phyloP scores from a whole-genome alignment of 768 basidiomycete species.

The Podaxis carcinomalis region DNA sequence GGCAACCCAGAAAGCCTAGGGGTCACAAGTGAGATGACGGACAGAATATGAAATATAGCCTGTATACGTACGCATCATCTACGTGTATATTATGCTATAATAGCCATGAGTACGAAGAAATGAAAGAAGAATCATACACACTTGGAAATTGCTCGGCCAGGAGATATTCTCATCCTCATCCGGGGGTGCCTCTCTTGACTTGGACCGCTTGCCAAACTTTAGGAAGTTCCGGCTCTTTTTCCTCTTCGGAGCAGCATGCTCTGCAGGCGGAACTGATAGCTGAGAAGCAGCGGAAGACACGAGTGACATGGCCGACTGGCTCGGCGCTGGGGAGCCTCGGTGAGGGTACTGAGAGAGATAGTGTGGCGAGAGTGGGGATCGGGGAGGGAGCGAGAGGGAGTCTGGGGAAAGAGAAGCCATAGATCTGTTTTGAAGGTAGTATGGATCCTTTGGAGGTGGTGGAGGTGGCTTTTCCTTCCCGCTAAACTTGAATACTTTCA shows the following conservation, averaged over 20 bases:
- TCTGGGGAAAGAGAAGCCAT: constrained; percentile 45
- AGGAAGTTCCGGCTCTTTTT: constrained; percentile 38
- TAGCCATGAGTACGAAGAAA: neutral
- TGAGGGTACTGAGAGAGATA: constrained; percentile 29
- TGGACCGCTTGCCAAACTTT: constrained; percentile 36
- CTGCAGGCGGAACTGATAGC: constrained; percentile 20
- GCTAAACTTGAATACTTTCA: constrained; percentile 29
- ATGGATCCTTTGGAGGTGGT: constrained; percentile 62
- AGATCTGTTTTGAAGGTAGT: constrained; percentile 43
- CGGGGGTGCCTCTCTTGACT: constrained; percentile 20
- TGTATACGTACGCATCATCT: constrained; percentile 57
- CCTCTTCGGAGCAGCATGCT: constrained; percentile 21
- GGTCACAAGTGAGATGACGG: constrained; percentile 2
- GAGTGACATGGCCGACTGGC: constrained; percentile 31
- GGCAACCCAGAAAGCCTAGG: constrained; percentile 60
- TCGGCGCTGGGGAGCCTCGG: constrained; percentile 28
- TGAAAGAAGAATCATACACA: constrained; percentile 24
- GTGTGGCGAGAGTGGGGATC: constrained; percentile 35
- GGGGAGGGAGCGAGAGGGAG: constrained; percentile 33
- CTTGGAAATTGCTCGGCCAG: constrained; percentile 74
- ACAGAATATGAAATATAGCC: constrained; percentile 3
- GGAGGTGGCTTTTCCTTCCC: constrained; percentile 42
- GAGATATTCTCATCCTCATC: constrained; percentile 61
- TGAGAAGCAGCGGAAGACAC: constrained; percentile 29
- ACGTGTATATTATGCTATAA: constrained; percentile 74